Evolutionary conservation across 1,139 yeast species (phyloP).

Genomic region (Candida tetrigidarum): DNA sequence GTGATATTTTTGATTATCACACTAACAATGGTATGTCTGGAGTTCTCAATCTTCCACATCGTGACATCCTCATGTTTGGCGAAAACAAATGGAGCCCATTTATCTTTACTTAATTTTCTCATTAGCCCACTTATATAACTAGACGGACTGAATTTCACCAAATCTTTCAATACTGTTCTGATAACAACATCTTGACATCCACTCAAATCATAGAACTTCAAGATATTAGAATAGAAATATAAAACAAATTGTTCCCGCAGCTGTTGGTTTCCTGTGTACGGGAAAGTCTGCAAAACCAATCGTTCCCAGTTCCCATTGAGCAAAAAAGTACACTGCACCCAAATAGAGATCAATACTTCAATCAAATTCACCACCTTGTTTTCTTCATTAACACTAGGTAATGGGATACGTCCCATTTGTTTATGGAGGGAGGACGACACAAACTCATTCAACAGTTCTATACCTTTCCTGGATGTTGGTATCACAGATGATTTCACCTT

Average conservation of each 20-base stretch:
- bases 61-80: constrained; percentile 25
- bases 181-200: constrained; percentile 29
- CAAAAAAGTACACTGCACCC: constrained; percentile 30
- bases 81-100: constrained; percentile 22
- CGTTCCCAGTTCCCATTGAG: constrained; percentile 39
- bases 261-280: constrained; percentile 42
- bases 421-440: constrained; percentile 19
- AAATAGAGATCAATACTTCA: constrained; percentile 31
- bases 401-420: constrained; percentile 44
- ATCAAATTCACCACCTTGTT: constrained; percentile 24
- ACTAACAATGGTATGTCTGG: constrained; percentile 25
- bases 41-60: constrained; percentile 23
- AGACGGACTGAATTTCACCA: constrained; percentile 32
- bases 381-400: constrained; percentile 30
- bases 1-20: constrained; percentile 26
- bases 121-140: constrained; percentile 28
- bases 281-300: constrained; percentile 41
- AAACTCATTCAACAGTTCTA: constrained; percentile 11
- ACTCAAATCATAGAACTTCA: constrained; percentile 24
- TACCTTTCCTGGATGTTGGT: not conserved
- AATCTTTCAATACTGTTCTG: constrained; percentile 25
- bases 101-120: constrained; percentile 24
- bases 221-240: constrained; percentile 32
- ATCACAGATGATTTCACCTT: not conserved
- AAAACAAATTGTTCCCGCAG: constrained; percentile 42